These are phyloP conservation scores for Mycena vitilis DNA, from an alignment of 768 basidiomycete genomes.

Conservation along the genomic window DNA sequence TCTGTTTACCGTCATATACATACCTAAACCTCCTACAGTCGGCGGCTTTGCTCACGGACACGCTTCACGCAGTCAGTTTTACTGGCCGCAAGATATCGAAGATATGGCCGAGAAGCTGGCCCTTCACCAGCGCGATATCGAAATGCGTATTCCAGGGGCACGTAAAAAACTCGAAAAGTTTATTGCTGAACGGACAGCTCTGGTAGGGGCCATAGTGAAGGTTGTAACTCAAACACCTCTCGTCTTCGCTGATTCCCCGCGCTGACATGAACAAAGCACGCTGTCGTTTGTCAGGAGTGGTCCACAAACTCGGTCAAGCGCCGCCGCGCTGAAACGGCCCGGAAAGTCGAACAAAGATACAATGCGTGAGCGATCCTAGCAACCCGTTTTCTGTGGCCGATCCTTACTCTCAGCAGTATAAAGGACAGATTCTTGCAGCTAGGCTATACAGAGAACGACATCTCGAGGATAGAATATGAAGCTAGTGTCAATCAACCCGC, in stretches of 20 bases:
- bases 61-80: slow-evolving; percentile 44
- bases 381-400: neutral
- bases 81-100: slow-evolving; percentile 48
- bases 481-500: slow-evolving; percentile 11
- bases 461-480: neutral
- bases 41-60: slow-evolving; percentile 45
- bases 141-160: slow-evolving; percentile 39
- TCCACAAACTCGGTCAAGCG: neutral
- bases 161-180: slow-evolving; percentile 42
- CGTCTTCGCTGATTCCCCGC: too few species aligned
- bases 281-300: slow-evolving; percentile 26
- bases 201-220: slow-evolving; percentile 32
- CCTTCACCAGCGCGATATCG: slow-evolving; percentile 34
- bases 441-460: slow-evolving; percentile 37
- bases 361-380: slow-evolving; percentile 21
- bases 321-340: slow-evolving; percentile 2
- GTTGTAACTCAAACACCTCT: slow-evolving; percentile 9
- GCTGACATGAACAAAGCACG: slow-evolving; percentile 23
- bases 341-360: slow-evolving; percentile 10
- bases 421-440: slow-evolving; percentile 32
- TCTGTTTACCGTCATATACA: neutral
- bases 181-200: slow-evolving; percentile 30
- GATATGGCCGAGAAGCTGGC: slow-evolving; percentile 37
- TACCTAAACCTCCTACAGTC: slow-evolving; percentile 36
- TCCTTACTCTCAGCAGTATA: slow-evolving; percentile 30